These are phyloP conservation scores for Termitomyces sp. DNA, from an alignment of 768 basidiomycete species.

Conservation along the genomic window DNA sequence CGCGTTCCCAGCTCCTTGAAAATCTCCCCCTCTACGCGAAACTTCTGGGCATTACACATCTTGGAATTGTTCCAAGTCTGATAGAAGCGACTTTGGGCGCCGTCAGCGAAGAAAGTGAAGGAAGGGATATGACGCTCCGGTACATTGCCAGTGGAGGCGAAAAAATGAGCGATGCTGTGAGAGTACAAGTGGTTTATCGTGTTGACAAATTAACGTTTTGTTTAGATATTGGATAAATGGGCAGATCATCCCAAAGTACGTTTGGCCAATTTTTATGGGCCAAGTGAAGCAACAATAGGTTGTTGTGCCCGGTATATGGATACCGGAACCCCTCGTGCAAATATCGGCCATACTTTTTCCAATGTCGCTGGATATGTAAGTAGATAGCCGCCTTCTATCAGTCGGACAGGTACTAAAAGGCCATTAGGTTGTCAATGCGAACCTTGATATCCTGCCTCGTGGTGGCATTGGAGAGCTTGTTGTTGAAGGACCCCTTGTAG, in stretches of 20 bases:
- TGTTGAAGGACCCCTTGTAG: conserved; percentile 45
- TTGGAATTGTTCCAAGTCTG: conserved; percentile 48
- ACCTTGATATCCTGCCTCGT: conserved; percentile 36
- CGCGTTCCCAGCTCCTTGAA: conserved; percentile 39
- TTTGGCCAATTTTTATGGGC: conserved; percentile 48
- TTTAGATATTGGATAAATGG: conserved; percentile 41
- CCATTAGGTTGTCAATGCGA: conserved; percentile 36
- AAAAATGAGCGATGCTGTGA: conserved; percentile 46
- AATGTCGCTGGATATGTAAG: conserved; percentile 30
- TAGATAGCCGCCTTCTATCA: background rate
- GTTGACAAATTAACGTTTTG: background rate
- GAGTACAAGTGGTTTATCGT: conserved; percentile 9
- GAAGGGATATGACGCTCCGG: conserved; percentile 25
- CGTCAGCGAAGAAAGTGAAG: conserved; percentile 18
- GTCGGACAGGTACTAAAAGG: conserved; percentile 10
- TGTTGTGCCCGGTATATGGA: conserved; percentile 43
- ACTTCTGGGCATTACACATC: conserved; percentile 36
- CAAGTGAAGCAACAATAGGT: conserved; percentile 49
- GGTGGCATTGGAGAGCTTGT: conserved; percentile 44
- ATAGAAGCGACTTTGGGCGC: conserved; percentile 44
- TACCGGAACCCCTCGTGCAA: conserved; percentile 31
- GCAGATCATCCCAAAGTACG: conserved; percentile 37
- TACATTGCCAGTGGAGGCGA: conserved; percentile 48
- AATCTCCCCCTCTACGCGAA: conserved; percentile 32
- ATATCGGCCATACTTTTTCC: conserved; percentile 38